Conservation (phyloP, 2,329 filamentous ascomycete species). For the Microcyclospora pomicola region DNA sequence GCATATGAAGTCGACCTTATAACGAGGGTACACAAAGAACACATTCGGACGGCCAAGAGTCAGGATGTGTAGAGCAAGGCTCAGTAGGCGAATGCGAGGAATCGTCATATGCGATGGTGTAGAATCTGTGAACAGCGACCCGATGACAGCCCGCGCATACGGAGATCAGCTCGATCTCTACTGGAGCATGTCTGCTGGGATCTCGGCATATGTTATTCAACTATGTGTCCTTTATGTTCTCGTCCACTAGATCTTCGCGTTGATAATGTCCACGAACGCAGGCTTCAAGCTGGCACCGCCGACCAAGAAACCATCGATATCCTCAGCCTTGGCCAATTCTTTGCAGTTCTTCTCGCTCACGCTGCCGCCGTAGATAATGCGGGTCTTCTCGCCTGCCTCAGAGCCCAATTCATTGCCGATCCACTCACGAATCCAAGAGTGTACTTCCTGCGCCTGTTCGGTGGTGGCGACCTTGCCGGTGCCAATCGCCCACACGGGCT, state of each 20-base stretch:
- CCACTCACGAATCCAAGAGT: constrained; percentile 84
- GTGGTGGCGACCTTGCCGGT: constrained; percentile 87
- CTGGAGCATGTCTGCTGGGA: too few relatives aligned
- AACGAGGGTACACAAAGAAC: too few relatives aligned
- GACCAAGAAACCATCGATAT: constrained; percentile 97
- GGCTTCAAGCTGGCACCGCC: constrained; percentile 95
- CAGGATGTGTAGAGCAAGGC: too few relatives aligned
- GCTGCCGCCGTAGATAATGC: constrained; percentile 91
- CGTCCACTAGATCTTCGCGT: constrained; percentile 31
- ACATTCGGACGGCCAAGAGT: too few relatives aligned
- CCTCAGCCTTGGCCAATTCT: constrained; percentile 78
- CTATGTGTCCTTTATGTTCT: constrained; percentile 2
- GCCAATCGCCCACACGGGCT: constrained; percentile 91
- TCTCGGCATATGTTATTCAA: too few relatives aligned
- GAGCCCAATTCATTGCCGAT: constrained; percentile 60
- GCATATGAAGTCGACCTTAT: too few relatives aligned
- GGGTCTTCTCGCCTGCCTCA: constrained; percentile 69
- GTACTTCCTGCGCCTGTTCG: constrained; percentile 84
- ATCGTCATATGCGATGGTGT: too few relatives aligned
- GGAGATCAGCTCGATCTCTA: too few relatives aligned
- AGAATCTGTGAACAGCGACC: too few relatives aligned
- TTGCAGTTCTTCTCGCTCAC: constrained; percentile 97
- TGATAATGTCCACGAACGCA: constrained; percentile 66
- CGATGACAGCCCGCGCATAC: too few relatives aligned
- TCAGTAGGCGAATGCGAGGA: too few relatives aligned